These are phyloP conservation scores for Leishmania braziliensis DNA, from an alignment of 208 protist genomes.

Conservation along the genomic window DNA sequence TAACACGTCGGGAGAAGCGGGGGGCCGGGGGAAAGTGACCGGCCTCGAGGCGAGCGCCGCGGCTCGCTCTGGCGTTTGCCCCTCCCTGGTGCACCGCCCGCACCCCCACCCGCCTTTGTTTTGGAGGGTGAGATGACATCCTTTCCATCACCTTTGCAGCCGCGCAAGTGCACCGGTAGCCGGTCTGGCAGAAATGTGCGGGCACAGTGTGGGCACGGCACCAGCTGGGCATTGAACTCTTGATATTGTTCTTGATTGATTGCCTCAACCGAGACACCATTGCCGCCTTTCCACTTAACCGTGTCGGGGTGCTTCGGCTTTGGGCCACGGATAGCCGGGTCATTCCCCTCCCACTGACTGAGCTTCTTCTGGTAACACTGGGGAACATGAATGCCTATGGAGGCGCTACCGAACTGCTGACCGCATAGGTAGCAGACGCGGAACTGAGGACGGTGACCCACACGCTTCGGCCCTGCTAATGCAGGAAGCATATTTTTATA, in stretches of 20 bases:
- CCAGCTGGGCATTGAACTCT: constrained; percentile 81
- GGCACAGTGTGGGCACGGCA: constrained; percentile 81
- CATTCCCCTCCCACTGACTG: constrained; percentile 68
- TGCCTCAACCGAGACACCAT: constrained; percentile 38
- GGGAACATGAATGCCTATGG: constrained; percentile 91
- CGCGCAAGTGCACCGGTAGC: constrained; percentile 86
- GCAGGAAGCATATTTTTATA: not conserved
- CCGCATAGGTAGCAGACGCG: constrained; percentile 89
- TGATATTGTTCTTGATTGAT: constrained; percentile 81
- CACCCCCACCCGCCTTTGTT: not conserved
- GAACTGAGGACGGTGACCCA: constrained; percentile 46
- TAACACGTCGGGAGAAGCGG: constrained; percentile 81
- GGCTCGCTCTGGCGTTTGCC: constrained; percentile 14
- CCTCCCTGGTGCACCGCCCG: not conserved
- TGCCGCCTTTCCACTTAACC: constrained; percentile 64
- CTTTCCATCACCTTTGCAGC: constrained; percentile 64
- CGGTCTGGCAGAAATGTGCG: constrained; percentile 92
- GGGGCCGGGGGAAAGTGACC: constrained; percentile 27
- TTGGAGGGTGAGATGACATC: not conserved
- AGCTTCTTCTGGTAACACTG: constrained; percentile 91
- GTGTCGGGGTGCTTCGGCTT: constrained; percentile 80
- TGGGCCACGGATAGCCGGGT: constrained; percentile 63
- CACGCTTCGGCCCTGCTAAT: constrained; percentile 1
- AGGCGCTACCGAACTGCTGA: constrained; percentile 88
- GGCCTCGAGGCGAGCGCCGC: constrained; percentile 2